phyloP scores from a whole-genome alignment of 495 filamentous ascomycete genomes.

The Parathielavia hyrcaniae region DNA sequence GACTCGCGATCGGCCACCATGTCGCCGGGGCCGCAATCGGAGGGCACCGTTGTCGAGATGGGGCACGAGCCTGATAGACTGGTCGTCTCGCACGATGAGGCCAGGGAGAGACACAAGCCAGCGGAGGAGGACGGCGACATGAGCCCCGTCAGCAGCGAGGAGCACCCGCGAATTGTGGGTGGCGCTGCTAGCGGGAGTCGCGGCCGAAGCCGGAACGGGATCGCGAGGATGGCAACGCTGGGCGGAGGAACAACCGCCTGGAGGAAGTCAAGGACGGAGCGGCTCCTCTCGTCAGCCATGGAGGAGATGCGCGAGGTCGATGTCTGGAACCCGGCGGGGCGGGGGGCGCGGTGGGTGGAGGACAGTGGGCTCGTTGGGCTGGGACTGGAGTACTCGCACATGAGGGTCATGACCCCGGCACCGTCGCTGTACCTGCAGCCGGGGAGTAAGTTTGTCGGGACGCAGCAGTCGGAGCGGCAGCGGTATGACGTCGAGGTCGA shows the following conservation, averaged over 20 bases:
- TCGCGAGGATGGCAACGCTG: background rate
- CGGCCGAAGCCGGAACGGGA: slow-evolving; percentile 3
- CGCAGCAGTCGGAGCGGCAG: slow-evolving; percentile 84
- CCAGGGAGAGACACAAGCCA: slow-evolving; percentile 34
- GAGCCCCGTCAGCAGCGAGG: slow-evolving; percentile 15
- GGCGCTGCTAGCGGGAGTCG: slow-evolving; percentile 19
- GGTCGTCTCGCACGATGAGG: slow-evolving; percentile 6
- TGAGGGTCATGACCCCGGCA: slow-evolving; percentile 54
- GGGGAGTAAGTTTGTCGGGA: slow-evolving; percentile 82
- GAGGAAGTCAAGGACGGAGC: slow-evolving; percentile 9
- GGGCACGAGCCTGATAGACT: slow-evolving; percentile 19
- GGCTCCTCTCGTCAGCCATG: background rate
- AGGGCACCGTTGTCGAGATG: slow-evolving; percentile 26
- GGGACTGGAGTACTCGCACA: slow-evolving; percentile 60
- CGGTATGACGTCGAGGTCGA: slow-evolving; percentile 94
- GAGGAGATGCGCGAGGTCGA: slow-evolving; percentile 22
- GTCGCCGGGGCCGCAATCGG: slow-evolving; percentile 34
- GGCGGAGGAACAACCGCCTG: background rate
- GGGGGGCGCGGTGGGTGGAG: slow-evolving; percentile 25
- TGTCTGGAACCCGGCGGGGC: slow-evolving; percentile 19
- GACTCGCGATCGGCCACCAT: slow-evolving; percentile 35
- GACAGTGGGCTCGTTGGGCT: slow-evolving; percentile 36
- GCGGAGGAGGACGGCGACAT: slow-evolving; percentile 33
- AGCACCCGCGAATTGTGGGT: slow-evolving; percentile 7
- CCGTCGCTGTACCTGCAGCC: slow-evolving; percentile 81